Conservation (phyloP, 805 yeast genomes). For the Lipomyces yamanashiensis region DNA sequence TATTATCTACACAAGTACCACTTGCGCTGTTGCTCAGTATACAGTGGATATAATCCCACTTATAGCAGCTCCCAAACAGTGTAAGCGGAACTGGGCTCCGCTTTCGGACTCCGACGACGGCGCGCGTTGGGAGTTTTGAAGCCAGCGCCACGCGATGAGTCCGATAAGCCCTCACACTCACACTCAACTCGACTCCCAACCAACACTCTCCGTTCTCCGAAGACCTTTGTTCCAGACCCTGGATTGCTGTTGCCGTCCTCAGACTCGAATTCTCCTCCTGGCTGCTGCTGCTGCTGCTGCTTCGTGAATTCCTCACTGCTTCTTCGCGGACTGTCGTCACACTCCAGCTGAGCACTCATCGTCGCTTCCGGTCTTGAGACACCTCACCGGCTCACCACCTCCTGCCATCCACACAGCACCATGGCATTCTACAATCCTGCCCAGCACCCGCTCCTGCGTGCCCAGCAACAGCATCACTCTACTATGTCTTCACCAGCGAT, state of each 20-base stretch:
- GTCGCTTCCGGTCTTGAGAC: neutral
- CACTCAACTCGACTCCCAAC: neutral
- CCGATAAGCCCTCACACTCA: neutral
- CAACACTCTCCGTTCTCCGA: neutral
- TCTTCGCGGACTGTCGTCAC: neutral
- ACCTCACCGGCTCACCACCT: neutral
- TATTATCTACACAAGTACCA: too few species aligned
- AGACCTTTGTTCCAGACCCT: neutral
- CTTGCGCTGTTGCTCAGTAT: too few species aligned
- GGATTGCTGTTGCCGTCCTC: neutral
- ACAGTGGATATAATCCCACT: too few species aligned
- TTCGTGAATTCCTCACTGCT: neutral
- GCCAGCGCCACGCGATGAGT: neutral
- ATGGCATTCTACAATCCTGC: conserved; percentile 33
- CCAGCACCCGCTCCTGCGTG: conserved; percentile 34
- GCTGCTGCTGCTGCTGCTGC: neutral
- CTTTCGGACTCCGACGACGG: neutral
- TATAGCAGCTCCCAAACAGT: neutral
- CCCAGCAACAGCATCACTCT: conserved; percentile 11
- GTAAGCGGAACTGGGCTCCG: neutral
- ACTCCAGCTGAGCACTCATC: neutral
- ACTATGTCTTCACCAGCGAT: neutral
- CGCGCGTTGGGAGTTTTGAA: conserved; percentile 10
- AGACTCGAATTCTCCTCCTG: neutral
- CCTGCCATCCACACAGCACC: neutral